Base-by-base conservation (phyloP, 2,329 filamentous ascomycete species). In the Hymenoscyphus occultus region DNA sequence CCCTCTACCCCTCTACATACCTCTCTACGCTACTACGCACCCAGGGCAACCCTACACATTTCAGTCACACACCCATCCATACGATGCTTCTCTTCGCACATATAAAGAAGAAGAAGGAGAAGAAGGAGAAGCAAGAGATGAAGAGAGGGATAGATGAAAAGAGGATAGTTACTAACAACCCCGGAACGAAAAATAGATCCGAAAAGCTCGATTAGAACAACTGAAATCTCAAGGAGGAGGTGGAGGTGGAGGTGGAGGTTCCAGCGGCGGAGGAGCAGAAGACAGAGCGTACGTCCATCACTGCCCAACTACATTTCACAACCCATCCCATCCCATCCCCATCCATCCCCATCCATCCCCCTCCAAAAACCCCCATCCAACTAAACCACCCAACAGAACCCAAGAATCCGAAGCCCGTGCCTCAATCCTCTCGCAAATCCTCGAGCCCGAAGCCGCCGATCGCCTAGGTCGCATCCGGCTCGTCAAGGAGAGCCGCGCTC, bases 381-480 rank as follows among this genome's bases (percentile, higher is more conserved):
- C n/a, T 19, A 4, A 4, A 13, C 42, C 13, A 51, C 28, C 22
- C 7, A 13, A 5, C 2, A 32, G 32, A 32, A 51, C 59, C 12
- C 19, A 40, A 81, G 84, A 86, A 35, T 35, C 32, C 69, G 91
- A 94, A 77, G 89, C 90, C 48, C 90, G 92, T n/a, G n/a, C n/a
- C 66, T 84, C 86, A 66, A 90, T 97, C 72, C 88, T 99, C 68
- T 86, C 85, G 72, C 95, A 98, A 79, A 98, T 99, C 81, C 91
- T 99, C 68, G 89, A 93, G 74, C 95, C 95, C 71, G 92, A 94
- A 75, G 95, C 95, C 19, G 91, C 92, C 67, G 95, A 99, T 80
- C 91, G 95, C 14, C 85, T 99, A 0, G 92, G 92, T 64, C 92
- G 95, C 70, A 98, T 99, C 80, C 90, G 94, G 40, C 88, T 99